Percentiles rank a stretch among this genome's conserved stretches.
These are phyloP conservation scores for Xylaria polymorpha DNA, from an alignment of 2,329 filamentous ascomycete species.

Conservation along the genomic window DNA sequence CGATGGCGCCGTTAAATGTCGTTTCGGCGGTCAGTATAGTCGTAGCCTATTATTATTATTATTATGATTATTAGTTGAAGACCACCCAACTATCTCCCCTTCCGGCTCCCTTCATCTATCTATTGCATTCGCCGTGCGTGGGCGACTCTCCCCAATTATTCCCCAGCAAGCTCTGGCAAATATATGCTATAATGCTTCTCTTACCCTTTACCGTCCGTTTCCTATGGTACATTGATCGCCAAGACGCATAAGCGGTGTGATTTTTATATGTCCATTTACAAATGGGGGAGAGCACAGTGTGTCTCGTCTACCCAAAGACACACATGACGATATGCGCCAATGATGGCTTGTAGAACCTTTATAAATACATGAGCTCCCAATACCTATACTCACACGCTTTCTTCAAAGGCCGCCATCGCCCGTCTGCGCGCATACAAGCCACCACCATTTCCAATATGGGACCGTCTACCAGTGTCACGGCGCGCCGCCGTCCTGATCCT, in stretches of 20 bases:
- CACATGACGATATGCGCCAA: neutral
- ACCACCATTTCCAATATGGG: conserved; percentile 71
- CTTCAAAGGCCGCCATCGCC: conserved; percentile 67
- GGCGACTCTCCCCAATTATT: neutral
- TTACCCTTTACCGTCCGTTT: neutral
- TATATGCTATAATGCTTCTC: neutral
- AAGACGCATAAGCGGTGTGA: neutral
- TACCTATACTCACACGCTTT: conserved; percentile 51
- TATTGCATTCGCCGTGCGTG: neutral
- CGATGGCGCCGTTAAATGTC: conserved; percentile 67
- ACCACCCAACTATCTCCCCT: neutral
- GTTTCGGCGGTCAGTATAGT: conserved; percentile 63
- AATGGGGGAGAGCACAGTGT: neutral
- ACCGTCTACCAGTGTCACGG: conserved; percentile 69
- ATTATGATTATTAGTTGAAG: conserved; percentile 10
- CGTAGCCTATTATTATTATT: conserved; percentile 22
- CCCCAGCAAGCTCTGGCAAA: neutral
- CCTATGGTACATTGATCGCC: neutral
- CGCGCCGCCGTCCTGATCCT: conserved; percentile 89
- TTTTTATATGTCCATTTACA: neutral
- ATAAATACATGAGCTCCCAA: conserved; percentile 1
- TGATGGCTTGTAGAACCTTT: neutral
- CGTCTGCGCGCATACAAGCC: conserved; percentile 70
- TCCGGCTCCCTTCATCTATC: neutral
- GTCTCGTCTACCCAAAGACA: neutral